phyloP scores from a whole-genome alignment of 2,329 filamentous ascomycete species.

The Pyrenophora teres region DNA sequence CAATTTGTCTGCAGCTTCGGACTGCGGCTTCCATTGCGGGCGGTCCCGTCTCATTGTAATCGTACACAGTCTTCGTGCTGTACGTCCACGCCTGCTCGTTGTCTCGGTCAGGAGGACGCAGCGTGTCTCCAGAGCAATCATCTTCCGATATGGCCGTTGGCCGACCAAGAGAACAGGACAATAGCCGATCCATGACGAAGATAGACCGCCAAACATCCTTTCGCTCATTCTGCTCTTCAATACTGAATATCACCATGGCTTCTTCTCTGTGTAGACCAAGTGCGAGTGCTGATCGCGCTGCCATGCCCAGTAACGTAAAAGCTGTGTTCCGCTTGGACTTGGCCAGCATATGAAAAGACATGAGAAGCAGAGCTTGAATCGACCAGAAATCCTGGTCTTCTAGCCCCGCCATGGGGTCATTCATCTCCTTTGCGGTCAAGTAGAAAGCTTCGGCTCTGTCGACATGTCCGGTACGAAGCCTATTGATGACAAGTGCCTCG shows the following conservation, averaged over 20 bases:
- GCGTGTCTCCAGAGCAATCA: conserved; percentile 61
- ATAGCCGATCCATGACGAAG: conserved; percentile 67
- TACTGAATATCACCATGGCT: conserved; percentile 59
- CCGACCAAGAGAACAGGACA: conserved; percentile 66
- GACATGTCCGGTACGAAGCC: conserved; percentile 54
- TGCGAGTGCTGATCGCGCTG: conserved; percentile 65
- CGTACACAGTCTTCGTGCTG: conserved; percentile 15
- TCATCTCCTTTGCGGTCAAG: conserved; percentile 61
- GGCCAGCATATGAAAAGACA: conserved; percentile 67
- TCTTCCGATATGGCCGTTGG: conserved; percentile 66
- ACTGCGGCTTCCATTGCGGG: conserved; percentile 61
- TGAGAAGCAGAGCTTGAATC: conserved; percentile 66
- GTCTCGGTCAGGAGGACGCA: conserved; percentile 37
- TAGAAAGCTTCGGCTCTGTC: conserved; percentile 68
- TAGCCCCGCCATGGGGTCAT: conserved; percentile 56
- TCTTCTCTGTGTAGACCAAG: conserved; percentile 67
- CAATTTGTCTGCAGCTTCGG: conserved; percentile 62
- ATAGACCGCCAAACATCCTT: conserved; percentile 68
- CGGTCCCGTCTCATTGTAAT: conserved; percentile 44
- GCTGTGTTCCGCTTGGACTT: conserved; percentile 67
- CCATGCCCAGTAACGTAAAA: conserved; percentile 65
- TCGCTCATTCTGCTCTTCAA: conserved; percentile 54
- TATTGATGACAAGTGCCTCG: conserved; percentile 58
- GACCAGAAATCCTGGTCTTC: conserved; percentile 69
- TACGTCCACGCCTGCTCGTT: conserved; percentile 25